These are phyloP conservation scores for Diplotaxis tenuifolia DNA, from an alignment of 345 rosid species.

Conservation along the genomic window DNA sequence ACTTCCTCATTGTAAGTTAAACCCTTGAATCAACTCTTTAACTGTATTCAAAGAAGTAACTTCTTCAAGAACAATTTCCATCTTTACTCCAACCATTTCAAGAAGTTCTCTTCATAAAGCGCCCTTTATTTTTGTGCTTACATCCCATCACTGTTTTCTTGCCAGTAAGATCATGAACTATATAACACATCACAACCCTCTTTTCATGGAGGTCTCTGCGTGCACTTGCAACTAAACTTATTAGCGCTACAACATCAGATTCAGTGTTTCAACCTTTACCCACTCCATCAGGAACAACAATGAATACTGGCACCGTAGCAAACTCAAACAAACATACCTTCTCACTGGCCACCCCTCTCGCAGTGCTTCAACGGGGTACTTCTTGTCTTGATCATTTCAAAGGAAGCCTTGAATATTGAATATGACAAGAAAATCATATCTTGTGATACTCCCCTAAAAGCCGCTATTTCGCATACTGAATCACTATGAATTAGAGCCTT, in stretches of 20 bases:
- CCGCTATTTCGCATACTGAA: slow-evolving; percentile 90
- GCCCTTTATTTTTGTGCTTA: too few relatives aligned
- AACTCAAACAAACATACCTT: slow-evolving; percentile 94
- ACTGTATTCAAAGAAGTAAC: too few relatives aligned
- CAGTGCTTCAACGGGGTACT: slow-evolving; percentile 92
- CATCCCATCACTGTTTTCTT: too few relatives aligned
- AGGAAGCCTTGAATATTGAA: slow-evolving; percentile 86
- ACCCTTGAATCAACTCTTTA: too few relatives aligned
- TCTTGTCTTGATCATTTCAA: slow-evolving; percentile 79
- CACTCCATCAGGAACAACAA: slow-evolving; percentile 79
- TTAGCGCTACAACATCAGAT: slow-evolving; percentile 49
- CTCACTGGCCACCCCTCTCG: slow-evolving; percentile 88
- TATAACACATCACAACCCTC: too few relatives aligned
- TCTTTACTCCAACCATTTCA: too few relatives aligned
- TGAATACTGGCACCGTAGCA: slow-evolving; percentile 88
- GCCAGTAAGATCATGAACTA: too few relatives aligned
- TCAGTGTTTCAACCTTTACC: slow-evolving; percentile 93
- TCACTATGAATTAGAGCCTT: slow-evolving; percentile 67
- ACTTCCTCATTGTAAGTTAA: too few relatives aligned
- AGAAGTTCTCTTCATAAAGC: too few relatives aligned
- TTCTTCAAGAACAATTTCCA: too few relatives aligned
- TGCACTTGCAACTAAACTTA: not conserved
- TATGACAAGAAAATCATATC: slow-evolving; percentile 92
- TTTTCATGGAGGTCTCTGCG: too few relatives aligned
- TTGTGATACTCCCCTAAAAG: slow-evolving; percentile 69